Base-by-base conservation (phyloP, 225 moss, liverwort and hornwort species). In the Rhytidiadelphus loreus region DNA sequence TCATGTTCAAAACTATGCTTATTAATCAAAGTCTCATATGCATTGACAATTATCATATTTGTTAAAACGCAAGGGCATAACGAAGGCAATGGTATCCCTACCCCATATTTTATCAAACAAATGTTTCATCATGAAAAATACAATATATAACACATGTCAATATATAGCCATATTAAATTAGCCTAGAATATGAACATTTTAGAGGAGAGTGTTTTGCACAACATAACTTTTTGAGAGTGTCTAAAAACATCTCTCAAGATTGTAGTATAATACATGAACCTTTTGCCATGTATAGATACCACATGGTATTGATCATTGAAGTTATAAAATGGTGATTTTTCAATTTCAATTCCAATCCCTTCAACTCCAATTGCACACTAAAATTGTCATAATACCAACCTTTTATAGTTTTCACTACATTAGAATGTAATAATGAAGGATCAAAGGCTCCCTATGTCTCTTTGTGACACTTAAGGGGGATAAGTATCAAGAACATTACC, bases 181-280 rank as follows among this genome's bases (percentile, higher is more conserved):
- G 2, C 3, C 8, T 16, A 26, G 28, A 16, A 9, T 43, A 72
- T 44, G 3, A 3, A 44, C 1, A 29, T 16, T 2, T 28, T 44
- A 44, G 0, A 44, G 8, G 28, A 43, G 3, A 43, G 4, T 5
- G 3, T 66, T 12, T n/a, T 18, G 6, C 6, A 6, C 6, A n/a
- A n/a, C 0, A 0, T 11, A 4, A 12, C 7, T 69, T 23, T 22
- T 6, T 7, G 7, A 13, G 39, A 23, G 23, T 69, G 0, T 13
- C 7, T 13, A 39, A 39, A 23, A n/a, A 13, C 0, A 0, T 16
- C 41, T 8, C 4, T 70, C 9, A 70, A 70, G 26, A 25, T 43
- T 25, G 26, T 25, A 5, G 7, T 15, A 43, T 43, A 15, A 3
- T 41, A 41, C 3, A 70, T 2, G 1, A 41, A 4, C 11, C 1